A percentile compares a stretch with the other conserved stretches of the same genome.
phyloP scores from a whole-genome alignment of 2,329 filamentous ascomycete genomes.

The Pseudohalonectria lignicola region DNA sequence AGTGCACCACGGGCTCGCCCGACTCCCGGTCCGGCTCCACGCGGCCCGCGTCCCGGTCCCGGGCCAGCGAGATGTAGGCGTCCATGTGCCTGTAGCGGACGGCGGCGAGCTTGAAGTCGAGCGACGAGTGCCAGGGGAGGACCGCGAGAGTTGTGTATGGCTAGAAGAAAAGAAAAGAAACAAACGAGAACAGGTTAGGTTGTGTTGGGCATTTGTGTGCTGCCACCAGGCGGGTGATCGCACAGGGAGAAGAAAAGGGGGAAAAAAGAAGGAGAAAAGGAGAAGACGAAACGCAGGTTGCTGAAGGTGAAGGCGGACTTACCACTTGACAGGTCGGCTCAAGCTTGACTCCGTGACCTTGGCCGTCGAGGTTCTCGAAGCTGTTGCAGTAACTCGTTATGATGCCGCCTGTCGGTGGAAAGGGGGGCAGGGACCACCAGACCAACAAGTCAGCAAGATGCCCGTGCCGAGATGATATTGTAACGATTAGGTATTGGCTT shows the following conservation, averaged over 20 bases:
- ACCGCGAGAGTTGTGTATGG: slow-evolving; percentile 53
- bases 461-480: no score
- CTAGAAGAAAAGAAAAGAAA: slow-evolving; percentile 26
- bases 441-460: no score
- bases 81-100: slow-evolving; percentile 59
- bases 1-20: slow-evolving; percentile 56
- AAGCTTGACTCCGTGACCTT: slow-evolving; percentile 74
- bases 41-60: slow-evolving; percentile 65
- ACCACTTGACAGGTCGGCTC: slow-evolving; percentile 64
- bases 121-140: slow-evolving; percentile 54
- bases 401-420: slow-evolving; percentile 48
- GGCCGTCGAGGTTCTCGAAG: slow-evolving; percentile 70
- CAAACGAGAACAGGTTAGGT: no score
- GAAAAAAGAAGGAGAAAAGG: no score
- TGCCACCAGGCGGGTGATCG: slow-evolving; percentile 6
- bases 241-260: background rate
- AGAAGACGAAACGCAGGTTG: no score
- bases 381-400: slow-evolving; percentile 68
- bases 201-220: no score
- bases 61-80: slow-evolving; percentile 61
- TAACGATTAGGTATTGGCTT: slow-evolving; percentile 3
- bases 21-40: slow-evolving; percentile 62
- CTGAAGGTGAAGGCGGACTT: no score
- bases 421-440: no score
- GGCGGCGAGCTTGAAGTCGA: slow-evolving; percentile 62